A percentile compares a stretch with the other conserved stretches of the same genome.
phyloP scores from a whole-genome alignment of 2,329 filamentous ascomycete species.

The Tothia fuscella region DNA sequence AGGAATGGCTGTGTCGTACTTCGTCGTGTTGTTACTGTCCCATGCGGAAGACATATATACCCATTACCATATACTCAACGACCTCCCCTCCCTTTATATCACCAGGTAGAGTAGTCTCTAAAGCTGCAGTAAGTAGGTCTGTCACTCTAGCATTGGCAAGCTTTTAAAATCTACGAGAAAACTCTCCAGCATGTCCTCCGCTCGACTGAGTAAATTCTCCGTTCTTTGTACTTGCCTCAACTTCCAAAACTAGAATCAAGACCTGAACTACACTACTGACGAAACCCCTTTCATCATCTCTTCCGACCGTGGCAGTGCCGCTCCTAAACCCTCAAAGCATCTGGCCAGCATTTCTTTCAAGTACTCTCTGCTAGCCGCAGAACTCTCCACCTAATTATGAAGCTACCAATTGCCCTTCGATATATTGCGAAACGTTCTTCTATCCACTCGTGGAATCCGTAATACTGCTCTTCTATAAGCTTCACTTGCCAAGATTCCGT shows the following conservation, averaged over 20 bases:
- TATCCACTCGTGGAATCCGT: conserved; percentile 9
- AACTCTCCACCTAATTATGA: conserved; percentile 3
- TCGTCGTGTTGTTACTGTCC: no score
- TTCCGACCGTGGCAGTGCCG: conserved; percentile 5
- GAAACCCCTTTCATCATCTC: conserved; percentile 2
- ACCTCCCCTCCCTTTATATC: no score
- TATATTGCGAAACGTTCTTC: conserved; percentile 4
- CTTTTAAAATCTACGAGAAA: no score
- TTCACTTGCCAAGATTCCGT: conserved; percentile 13
- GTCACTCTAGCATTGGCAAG: no score
- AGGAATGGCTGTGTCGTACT: no score
- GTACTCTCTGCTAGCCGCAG: conserved; percentile 1
- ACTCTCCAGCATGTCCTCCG: no score
- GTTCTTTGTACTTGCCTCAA: conserved; percentile 1
- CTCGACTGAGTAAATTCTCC: neutral
- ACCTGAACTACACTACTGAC: conserved; percentile 4
- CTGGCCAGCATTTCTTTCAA: conserved; percentile 2
- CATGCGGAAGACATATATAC: no score
- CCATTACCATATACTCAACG: no score
- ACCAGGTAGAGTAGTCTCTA: no score
- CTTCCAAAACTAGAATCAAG: conserved; percentile 4
- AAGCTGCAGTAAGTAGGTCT: no score
- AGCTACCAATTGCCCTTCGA: conserved; percentile 2
- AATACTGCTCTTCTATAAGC: conserved; percentile 13
- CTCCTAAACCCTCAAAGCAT: conserved; percentile 5